Evolutionary conservation across 306 rosid genomes (phyloP).

Genomic region (Ormosia semicastrata): DNA sequence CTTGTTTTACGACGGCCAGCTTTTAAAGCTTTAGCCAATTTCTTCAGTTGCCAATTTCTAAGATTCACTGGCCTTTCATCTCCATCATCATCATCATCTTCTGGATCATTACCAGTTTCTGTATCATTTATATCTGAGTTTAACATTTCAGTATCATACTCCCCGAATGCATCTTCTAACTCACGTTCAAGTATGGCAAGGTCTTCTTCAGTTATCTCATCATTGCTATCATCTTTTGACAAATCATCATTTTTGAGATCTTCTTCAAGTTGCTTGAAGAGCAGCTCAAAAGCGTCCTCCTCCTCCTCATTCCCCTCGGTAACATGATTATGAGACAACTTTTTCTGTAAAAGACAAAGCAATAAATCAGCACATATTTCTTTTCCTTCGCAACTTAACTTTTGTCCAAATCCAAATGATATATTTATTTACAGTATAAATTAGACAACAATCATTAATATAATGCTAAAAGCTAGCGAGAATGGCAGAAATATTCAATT

Average conservation of each 20-base stretch:
- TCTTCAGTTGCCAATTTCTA: conserved; percentile 77
- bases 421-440: background rate
- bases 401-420: background rate
- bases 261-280: conserved; percentile 77
- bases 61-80: conserved; percentile 49
- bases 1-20: conserved; percentile 82
- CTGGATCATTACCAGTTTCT: conserved; percentile 22
- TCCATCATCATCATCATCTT: conserved; percentile 7
- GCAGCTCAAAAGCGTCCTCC: conserved; percentile 73
- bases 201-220: conserved; percentile 67
- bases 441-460: background rate
- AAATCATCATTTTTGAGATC: conserved; percentile 71
- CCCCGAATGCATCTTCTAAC: conserved; percentile 52
- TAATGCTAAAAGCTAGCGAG: background rate
- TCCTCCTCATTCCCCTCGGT: conserved; percentile 41
- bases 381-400: background rate
- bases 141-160: conserved; percentile 32
- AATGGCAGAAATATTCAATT: background rate
- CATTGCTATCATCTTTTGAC: conserved; percentile 37
- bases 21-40: conserved; percentile 78
- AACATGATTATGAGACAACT: conserved; percentile 30
- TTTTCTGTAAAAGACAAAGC: conserved; percentile 36
- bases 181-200: conserved; percentile 62
- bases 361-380: background rate
- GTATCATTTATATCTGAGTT: conserved; percentile 7